These are phyloP conservation scores for Puccinia triticina DNA, from an alignment of 1,284 basidiomycete species.

Conservation along the genomic window DNA sequence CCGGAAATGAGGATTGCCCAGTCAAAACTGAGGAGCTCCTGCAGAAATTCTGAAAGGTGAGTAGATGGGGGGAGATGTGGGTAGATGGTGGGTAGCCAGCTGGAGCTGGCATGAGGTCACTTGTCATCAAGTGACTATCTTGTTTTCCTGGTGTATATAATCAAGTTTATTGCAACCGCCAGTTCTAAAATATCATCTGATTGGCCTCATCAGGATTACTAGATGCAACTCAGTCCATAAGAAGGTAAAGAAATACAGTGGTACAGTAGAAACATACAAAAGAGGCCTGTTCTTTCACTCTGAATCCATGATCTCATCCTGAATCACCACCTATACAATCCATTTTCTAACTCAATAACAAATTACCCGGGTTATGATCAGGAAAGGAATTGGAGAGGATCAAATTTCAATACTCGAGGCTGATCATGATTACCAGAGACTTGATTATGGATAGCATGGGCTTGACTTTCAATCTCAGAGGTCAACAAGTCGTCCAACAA, in stretches of 20 bases:
- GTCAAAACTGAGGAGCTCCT: no score
- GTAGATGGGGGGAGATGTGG: no score
- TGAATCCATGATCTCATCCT: background rate
- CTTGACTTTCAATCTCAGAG: slow-evolving; percentile 21
- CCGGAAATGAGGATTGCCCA: no score
- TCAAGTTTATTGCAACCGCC: no score
- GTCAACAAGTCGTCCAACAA: slow-evolving; percentile 13
- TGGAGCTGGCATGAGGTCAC: no score
- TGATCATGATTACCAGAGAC: background rate
- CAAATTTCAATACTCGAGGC: background rate
- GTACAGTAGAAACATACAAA: no score
- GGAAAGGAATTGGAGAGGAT: slow-evolving; percentile 16
- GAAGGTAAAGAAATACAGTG: background rate
- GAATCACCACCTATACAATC: background rate
- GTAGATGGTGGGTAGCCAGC: no score
- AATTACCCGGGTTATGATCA: background rate
- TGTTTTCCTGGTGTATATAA: no score
- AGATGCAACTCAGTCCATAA: background rate
- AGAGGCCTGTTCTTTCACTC: background rate
- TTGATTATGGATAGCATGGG: background rate
- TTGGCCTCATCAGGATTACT: no score
- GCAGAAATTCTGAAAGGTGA: no score
- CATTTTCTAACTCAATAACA: no score
- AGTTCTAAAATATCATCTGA: background rate
- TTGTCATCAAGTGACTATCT: no score